Conservation (phyloP, 83 land plant species). For the Diphasiastrum complanatum region DNA sequence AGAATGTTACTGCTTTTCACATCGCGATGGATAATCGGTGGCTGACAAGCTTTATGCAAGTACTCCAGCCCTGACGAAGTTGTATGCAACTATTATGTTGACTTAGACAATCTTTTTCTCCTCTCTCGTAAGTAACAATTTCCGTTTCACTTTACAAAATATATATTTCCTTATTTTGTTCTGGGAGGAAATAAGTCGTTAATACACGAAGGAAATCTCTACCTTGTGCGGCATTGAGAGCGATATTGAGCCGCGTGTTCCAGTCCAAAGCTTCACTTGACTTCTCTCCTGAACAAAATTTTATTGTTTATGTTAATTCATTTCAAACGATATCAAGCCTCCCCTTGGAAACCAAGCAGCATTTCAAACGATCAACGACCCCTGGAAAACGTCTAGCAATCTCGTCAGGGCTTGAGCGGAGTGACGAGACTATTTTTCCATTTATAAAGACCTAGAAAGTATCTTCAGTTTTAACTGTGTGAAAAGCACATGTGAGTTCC, state of each 20-base stretch:
- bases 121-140: no score
- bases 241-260: slow-evolving; percentile 13
- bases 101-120: neutral
- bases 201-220: neutral
- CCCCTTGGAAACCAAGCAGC: no score
- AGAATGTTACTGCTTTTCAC: slow-evolving; percentile 24
- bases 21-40: slow-evolving; percentile 20
- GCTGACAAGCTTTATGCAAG: slow-evolving; percentile 12
- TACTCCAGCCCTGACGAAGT: slow-evolving; percentile 19
- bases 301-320: neutral
- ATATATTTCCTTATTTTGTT: no score
- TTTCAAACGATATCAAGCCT: neutral
- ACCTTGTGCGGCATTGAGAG: slow-evolving; percentile 13
- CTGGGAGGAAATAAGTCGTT: neutral
- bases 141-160: no score
- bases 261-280: slow-evolving; percentile 2
- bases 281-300: neutral
- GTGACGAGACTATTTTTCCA: no score
- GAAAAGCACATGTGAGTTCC: no score
- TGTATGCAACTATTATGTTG: neutral
- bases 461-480: no score
- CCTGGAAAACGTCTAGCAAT: no score
- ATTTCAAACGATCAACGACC: no score
- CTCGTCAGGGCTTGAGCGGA: no score
- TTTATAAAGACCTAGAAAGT: no score